Conservation (phyloP, 257 asterid species). For the Nicotiana tabacum region DNA sequence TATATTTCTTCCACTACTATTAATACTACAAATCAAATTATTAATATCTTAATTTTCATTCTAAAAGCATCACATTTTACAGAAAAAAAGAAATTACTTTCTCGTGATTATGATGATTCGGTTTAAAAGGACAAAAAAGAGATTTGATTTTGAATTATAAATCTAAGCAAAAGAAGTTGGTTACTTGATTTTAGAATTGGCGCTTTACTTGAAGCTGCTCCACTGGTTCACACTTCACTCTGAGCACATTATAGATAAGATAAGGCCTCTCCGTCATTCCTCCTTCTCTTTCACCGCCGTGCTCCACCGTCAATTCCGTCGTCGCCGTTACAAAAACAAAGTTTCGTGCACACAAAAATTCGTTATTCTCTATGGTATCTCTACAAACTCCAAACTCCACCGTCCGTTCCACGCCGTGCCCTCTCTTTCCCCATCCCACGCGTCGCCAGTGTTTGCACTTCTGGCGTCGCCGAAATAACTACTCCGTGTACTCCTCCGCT, state of each 20-base stretch:
- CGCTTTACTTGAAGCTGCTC: conserved; percentile 9
- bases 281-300: neutral
- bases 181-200: neutral
- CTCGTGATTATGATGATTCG: too few relatives aligned
- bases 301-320: neutral
- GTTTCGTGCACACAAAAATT: neutral
- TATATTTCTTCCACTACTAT: too few relatives aligned
- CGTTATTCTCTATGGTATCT: conserved; percentile 9
- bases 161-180: neutral
- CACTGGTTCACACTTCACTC: neutral
- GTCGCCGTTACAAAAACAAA: neutral
- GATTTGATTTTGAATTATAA: neutral
- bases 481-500: conserved; percentile 19
- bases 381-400: neutral
- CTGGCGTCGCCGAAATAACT: conserved; percentile 11
- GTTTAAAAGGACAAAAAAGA: neutral
- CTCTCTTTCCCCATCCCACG: neutral
- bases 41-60: too few relatives aligned
- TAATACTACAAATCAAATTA: too few relatives aligned
- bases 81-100: neutral
- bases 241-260: neutral
- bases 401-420: neutral
- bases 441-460: conserved; percentile 14
- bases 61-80: too few relatives aligned
- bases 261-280: neutral